Percentiles rank a stretch among this genome's conserved stretches.
Evolutionary conservation across 345 rosid genomes (phyloP).

Genomic region (Noccaea caerulescens): DNA sequence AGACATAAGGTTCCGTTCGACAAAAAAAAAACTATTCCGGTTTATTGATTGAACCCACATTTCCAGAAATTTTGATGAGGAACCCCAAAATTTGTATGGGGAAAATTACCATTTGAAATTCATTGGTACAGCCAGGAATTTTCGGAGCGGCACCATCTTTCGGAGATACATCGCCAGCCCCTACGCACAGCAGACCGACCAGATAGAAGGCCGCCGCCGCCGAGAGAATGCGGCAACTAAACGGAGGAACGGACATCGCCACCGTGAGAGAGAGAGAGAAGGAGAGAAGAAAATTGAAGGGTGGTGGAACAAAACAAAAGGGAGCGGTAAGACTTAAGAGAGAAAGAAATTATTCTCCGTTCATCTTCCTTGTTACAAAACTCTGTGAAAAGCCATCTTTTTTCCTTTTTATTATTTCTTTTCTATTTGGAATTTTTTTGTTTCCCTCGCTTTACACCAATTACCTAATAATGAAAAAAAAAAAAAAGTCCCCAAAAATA

Average conservation of each 20-base stretch:
- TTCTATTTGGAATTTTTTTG: slow-evolving; percentile 1
- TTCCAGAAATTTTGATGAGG: not conserved
- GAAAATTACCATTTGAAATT: slow-evolving; percentile 38
- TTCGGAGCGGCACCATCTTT: slow-evolving; percentile 24
- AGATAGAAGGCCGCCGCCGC: slow-evolving; percentile 30
- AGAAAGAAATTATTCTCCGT: slow-evolving; percentile 33
- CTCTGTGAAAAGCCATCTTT: slow-evolving; percentile 19
- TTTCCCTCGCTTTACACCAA: slow-evolving; percentile 28
- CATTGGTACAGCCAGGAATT: slow-evolving; percentile 40
- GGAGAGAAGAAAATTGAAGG: not conserved
- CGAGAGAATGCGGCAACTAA: slow-evolving; percentile 34
- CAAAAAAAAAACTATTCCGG: not conserved
- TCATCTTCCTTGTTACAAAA: slow-evolving; percentile 32
- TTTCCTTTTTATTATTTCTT: not conserved
- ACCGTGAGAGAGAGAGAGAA: slow-evolving; percentile 17
- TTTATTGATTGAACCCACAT: not conserved
- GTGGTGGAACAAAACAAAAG: not conserved
- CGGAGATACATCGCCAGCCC: slow-evolving; percentile 27
- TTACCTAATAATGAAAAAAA: slow-evolving; percentile 9
- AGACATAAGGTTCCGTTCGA: not conserved
- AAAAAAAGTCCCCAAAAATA: slow-evolving; percentile 11
- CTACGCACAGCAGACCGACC: slow-evolving; percentile 10
- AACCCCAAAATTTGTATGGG: not conserved
- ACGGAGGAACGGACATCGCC: slow-evolving; percentile 43
- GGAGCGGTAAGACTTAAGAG: slow-evolving; percentile 15